These are phyloP conservation scores for Eleusine coracana DNA, from an alignment of 176 grass and related monocot genomes.

Conservation along the genomic window DNA sequence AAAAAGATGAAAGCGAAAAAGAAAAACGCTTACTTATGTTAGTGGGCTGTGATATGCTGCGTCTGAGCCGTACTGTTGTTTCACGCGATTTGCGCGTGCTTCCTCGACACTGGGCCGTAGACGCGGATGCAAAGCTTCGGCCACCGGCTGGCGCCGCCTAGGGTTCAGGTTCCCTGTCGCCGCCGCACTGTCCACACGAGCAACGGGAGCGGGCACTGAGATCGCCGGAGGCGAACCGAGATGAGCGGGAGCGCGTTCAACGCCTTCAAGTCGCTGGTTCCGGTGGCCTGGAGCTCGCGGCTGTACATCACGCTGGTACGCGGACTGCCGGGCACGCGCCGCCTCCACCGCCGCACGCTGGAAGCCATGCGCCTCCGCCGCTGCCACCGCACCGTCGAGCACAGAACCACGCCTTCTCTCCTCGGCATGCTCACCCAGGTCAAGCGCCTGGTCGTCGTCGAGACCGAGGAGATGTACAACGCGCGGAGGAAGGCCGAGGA, in stretches of 20 bases:
- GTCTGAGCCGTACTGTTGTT: not conserved
- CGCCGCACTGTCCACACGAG: not conserved
- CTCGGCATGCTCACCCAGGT: constrained; percentile 93
- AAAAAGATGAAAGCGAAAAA: not conserved
- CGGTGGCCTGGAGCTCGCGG: constrained; percentile 70
- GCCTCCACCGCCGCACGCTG: constrained; percentile 91
- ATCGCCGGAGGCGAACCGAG: not conserved
- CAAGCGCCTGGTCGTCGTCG: constrained; percentile 90
- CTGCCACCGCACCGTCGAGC: constrained; percentile 85
- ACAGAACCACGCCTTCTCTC: constrained; percentile 89
- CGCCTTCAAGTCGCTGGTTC: constrained; percentile 75
- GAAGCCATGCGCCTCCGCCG: constrained; percentile 97
- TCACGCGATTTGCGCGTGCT: not conserved
- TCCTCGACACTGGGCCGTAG: not conserved
- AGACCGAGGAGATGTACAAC: constrained; percentile 87
- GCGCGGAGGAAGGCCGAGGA: constrained; percentile 71
- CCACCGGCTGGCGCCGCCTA: not conserved
- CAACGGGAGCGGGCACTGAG: not conserved
- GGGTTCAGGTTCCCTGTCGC: constrained; percentile 40
- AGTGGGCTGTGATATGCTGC: not conserved
- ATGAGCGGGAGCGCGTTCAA: constrained; percentile 88
- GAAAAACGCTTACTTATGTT: not conserved
- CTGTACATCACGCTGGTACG: constrained; percentile 95
- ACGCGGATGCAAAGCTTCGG: not conserved
- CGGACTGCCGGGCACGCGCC: constrained; percentile 75